Evolutionary conservation across 345 rosid species (phyloP), one percentile per base, ranked within the genome.

Genomic region (Arabidopsis suecica): DNA sequence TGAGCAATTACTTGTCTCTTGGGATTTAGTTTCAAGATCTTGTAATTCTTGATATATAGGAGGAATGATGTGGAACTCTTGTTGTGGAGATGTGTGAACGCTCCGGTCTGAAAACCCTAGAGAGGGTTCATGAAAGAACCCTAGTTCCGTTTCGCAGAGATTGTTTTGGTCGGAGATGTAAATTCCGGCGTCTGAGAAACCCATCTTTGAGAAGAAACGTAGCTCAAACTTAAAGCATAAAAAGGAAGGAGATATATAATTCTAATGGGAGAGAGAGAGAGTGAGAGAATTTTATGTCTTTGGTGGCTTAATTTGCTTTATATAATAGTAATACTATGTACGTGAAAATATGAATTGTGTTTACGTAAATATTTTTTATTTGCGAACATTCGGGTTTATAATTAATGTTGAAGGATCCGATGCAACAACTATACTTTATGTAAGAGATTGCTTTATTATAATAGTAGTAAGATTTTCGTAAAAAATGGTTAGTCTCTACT

Each of bases 381-480:
- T 14, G 71, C 54, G 33, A 77, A 77, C 80, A 77, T 77, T 77
- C 72, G 72, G 56, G 55, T 5, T 61, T 71, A 38, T 64, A 71
- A 34, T 77, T 20, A 77, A 71, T 78, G 76, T 59, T 66, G 78
- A 78, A 45, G 81, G 81, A 78, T 78, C 81, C 81, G 48, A 78
- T 72, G 78, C 59, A 58, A 73, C 78, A 78, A 60, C 69, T 78
- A 72, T 73, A 78, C 81, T 78, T 78, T 67, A 72, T 72, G 72
- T 53, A 48, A 70, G 80, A 30, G 80, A 30, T 71, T 64, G 67
- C 32, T 64, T 77, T 64, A 47, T 20, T 12, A 5, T 76, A 48
- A 13, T 59, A 48, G 61, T 77, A 65, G 67, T 77, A 65, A 49
- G 60, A 4, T 63, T 70, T 70, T 77, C 44, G 7, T 69, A 48